These are phyloP conservation scores for Penicillium oxalicum DNA, from an alignment of 2,329 filamentous ascomycete genomes.

Conservation along the genomic window DNA sequence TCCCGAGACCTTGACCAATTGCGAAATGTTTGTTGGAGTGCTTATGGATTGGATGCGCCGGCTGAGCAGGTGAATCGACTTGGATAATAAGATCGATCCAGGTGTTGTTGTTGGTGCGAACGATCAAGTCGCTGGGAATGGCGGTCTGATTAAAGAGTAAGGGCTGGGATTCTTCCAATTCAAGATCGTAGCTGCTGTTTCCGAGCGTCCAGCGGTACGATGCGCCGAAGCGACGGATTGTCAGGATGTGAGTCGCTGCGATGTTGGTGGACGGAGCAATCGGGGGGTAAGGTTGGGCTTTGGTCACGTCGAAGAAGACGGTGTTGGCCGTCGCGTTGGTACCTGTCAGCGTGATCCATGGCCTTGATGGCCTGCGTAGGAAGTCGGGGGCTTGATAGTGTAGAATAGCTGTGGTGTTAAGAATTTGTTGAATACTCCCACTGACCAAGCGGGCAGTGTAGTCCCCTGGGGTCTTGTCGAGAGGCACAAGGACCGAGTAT, in stretches of 20 bases:
- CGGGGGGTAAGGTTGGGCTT: constrained; percentile 46
- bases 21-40: constrained; percentile 58
- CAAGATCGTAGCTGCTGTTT: constrained; percentile 20
- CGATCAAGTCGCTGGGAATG: constrained; percentile 36
- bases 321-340: constrained; percentile 37
- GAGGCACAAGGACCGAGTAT: constrained; percentile 39
- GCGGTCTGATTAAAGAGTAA: constrained; percentile 24
- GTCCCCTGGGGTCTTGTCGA: constrained; percentile 42
- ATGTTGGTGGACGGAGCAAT: constrained; percentile 38
- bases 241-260: constrained; percentile 36
- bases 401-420: constrained; percentile 50
- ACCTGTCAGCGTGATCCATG: constrained; percentile 50
- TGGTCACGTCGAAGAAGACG: constrained; percentile 41
- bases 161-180: constrained; percentile 19
- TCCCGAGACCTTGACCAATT: constrained; percentile 49
- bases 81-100: constrained; percentile 55
- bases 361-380: constrained; percentile 21
- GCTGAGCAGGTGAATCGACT: constrained; percentile 41
- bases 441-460: constrained; percentile 53
- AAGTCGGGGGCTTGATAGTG: constrained; percentile 30
- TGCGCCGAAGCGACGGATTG: constrained; percentile 16
- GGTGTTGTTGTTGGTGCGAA: constrained; percentile 43
- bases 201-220: constrained; percentile 25
- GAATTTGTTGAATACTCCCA: constrained; percentile 47
- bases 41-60: constrained; percentile 59